phyloP scores from a whole-genome alignment of 208 protist species.

The Strigomonas culicis region DNA sequence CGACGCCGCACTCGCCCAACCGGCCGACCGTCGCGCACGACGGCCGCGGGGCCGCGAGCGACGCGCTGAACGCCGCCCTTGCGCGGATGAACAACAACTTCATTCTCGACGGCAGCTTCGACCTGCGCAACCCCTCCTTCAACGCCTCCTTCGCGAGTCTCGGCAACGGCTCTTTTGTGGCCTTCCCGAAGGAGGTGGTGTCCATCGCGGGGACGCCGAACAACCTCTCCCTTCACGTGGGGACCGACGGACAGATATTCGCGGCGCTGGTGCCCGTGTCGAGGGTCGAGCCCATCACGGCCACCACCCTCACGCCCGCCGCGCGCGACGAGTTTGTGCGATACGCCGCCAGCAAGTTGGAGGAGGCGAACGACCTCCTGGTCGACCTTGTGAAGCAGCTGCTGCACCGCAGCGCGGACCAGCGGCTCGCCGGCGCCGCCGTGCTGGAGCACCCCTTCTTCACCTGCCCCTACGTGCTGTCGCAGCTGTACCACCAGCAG shows the following conservation, averaged over 20 bases:
- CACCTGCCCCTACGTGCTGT: constrained; percentile 64
- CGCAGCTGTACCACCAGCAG: constrained; percentile 69
- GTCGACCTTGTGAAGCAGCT: constrained; percentile 57
- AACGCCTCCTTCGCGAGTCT: constrained; percentile 25
- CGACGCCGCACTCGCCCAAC: constrained; percentile 18
- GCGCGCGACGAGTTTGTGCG: constrained; percentile 33
- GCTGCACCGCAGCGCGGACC: constrained; percentile 47
- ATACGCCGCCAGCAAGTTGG: constrained; percentile 37
- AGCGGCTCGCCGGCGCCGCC: constrained; percentile 49
- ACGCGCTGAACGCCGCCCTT: background rate
- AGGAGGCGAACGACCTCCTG: constrained; percentile 58
- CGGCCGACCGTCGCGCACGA: background rate
- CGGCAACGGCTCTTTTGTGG: constrained; percentile 4
- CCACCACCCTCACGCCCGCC: constrained; percentile 22
- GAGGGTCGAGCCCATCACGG: constrained; percentile 19
- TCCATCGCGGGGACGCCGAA: constrained; percentile 17
- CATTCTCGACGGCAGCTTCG: constrained; percentile 8
- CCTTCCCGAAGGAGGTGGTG: constrained; percentile 10
- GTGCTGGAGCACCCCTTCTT: constrained; percentile 90
- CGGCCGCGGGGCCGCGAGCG: background rate
- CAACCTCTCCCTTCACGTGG: constrained; percentile 23
- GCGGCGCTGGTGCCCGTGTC: constrained; percentile 3
- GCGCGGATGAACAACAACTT: background rate
- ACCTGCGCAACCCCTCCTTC: constrained; percentile 5
- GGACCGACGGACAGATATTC: constrained; percentile 17